A percentile compares a stretch with the other conserved stretches of the same genome.
Conservation (phyloP, 1,139 yeast genomes). For the Nadsonia commutata region DNA sequence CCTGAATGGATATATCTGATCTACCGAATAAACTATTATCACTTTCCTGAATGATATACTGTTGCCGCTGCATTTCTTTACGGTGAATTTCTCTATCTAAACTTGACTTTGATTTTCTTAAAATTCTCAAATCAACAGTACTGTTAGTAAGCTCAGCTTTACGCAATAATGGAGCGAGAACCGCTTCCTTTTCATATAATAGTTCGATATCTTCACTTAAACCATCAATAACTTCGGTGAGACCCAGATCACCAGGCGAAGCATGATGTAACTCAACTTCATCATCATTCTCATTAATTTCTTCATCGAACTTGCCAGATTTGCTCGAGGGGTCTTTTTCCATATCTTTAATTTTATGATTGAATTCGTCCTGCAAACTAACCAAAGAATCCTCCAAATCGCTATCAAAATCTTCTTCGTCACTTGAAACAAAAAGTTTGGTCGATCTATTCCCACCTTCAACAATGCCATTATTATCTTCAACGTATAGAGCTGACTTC, state of each 20-base stretch:
- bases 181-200: constrained; percentile 44
- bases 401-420: constrained; percentile 2
- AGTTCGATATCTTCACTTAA: constrained; percentile 45
- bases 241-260: constrained; percentile 54
- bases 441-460: not conserved
- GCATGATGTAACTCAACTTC: constrained; percentile 28
- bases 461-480: not conserved
- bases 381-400: constrained; percentile 1
- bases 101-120: constrained; percentile 50
- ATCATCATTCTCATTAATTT: constrained; percentile 10
- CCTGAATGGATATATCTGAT: constrained; percentile 49
- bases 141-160: constrained; percentile 80
- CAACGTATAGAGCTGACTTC: not conserved
- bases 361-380: constrained; percentile 1
- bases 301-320: not conserved
- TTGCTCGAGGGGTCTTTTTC: constrained; percentile 2
- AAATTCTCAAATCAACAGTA: constrained; percentile 48
- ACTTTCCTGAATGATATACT: constrained; percentile 67
- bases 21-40: constrained; percentile 67
- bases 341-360: constrained; percentile 4
- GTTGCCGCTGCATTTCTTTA: constrained; percentile 65
- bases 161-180: constrained; percentile 49
- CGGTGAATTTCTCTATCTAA: constrained; percentile 54
- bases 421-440: constrained; percentile 4
- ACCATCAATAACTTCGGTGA: constrained; percentile 50